Base-by-base conservation (phyloP, 139 green algal genomes). In the Desmodesmus armatus region DNA sequence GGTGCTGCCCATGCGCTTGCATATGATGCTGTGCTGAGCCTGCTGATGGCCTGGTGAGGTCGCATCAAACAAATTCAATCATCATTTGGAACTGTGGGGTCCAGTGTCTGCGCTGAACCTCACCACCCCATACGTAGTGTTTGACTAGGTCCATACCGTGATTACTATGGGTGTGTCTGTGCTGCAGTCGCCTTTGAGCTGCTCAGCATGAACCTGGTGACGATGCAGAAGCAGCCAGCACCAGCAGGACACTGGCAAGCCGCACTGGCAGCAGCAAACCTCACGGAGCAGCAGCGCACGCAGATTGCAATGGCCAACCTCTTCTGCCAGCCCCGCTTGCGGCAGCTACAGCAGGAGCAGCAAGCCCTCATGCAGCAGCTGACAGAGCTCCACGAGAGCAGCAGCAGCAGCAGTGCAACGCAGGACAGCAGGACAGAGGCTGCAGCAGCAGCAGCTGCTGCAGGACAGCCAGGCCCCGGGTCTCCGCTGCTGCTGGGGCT, bases 121-220 rank as follows among this genome's bases (percentile, higher is more conserved):
- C n/a, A n/a, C n/a, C n/a, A n/a, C n/a, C n/a, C n/a, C n/a, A n/a
- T n/a, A n/a, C n/a, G n/a, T n/a, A n/a, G n/a, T n/a, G n/a, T n/a
- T n/a, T n/a, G n/a, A n/a, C n/a, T n/a, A n/a, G n/a, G n/a, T n/a
- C n/a, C n/a, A n/a, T n/a, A n/a, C n/a, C n/a, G n/a, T n/a, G n/a
- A n/a, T n/a, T n/a, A n/a, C n/a, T n/a, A n/a, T n/a, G n/a, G n/a
- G n/a, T n/a, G n/a, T n/a, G 3, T 44, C 44, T 44, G 72, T 79
- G 17, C 72, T 79, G 43, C 72, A 79, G 72, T 15, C 37, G 60
- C 3, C n/a, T 37, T 69, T n/a, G 60, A 79, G 31, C 43, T 79
- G n/a, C 25, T 21, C 25, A 43, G 47, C 5, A 29, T 63, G 11
- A 79, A 79, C 44, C 29, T 79, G 43, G 25, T 5, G 6, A 79